phyloP scores from a whole-genome alignment of 108 stramenopile species.

The Epithemia pelagica region DNA sequence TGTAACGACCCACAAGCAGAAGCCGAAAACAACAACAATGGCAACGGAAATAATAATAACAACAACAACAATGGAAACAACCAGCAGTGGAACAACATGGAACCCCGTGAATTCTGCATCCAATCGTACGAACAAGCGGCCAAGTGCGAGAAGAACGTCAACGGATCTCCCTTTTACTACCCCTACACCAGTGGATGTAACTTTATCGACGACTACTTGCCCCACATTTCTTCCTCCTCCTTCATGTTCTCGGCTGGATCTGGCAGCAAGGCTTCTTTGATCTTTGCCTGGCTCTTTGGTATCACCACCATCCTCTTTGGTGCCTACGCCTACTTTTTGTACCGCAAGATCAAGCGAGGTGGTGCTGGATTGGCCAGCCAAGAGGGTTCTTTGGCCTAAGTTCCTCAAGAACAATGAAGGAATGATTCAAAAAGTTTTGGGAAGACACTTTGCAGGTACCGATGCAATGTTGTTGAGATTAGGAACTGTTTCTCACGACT shows the following conservation, averaged over 20 bases:
- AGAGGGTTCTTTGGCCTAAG: slow-evolving; percentile 3
- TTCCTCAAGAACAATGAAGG: too few relatives aligned
- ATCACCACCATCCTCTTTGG: slow-evolving; percentile 50
- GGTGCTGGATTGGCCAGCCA: slow-evolving; percentile 34
- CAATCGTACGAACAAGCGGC: slow-evolving; percentile 49
- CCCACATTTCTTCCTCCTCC: slow-evolving; percentile 27
- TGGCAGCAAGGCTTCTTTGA: slow-evolving; percentile 17
- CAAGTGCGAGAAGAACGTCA: slow-evolving; percentile 64
- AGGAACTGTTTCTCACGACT: too few relatives aligned
- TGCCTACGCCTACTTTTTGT: slow-evolving; percentile 53
- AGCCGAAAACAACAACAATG: slow-evolving; percentile 24
- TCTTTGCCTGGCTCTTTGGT: slow-evolving; percentile 52
- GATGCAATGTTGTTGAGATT: too few relatives aligned
- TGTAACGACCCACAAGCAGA: slow-evolving; percentile 44
- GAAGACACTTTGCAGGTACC: too few relatives aligned
- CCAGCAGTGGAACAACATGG: slow-evolving; percentile 32
- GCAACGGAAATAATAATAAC: slow-evolving; percentile 27
- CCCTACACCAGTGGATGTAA: slow-evolving; percentile 55
- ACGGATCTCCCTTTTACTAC: slow-evolving; percentile 31
- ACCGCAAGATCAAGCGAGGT: slow-evolving; percentile 61
- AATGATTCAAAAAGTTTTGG: too few relatives aligned
- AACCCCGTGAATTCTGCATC: slow-evolving; percentile 51
- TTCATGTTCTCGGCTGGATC: slow-evolving; percentile 15
- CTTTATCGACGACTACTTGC: slow-evolving; percentile 53
- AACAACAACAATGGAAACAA: slow-evolving; percentile 23